phyloP scores from a whole-genome alignment of 2,329 filamentous ascomycete genomes.

The Lachnellula cervina region DNA sequence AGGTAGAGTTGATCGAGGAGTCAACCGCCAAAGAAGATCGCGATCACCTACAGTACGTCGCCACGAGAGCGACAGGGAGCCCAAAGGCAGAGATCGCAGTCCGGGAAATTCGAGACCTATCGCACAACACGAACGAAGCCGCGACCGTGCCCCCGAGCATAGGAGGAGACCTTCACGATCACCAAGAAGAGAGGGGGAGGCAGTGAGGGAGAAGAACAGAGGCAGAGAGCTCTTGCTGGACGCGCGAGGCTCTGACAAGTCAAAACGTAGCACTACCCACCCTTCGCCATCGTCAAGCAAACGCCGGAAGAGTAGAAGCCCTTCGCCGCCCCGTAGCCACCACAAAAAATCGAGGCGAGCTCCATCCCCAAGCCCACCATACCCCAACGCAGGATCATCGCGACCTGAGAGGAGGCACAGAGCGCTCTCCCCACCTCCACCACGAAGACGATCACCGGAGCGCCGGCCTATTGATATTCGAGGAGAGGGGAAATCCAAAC shows the following conservation, averaged over 20 bases:
- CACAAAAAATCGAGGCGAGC: constrained; percentile 30
- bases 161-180: constrained; percentile 29
- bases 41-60: constrained; percentile 33
- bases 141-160: constrained; percentile 22
- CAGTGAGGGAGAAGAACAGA: constrained; percentile 32
- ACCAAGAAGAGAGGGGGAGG: constrained; percentile 28
- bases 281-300: constrained; percentile 31
- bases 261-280: constrained; percentile 25
- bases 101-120: constrained; percentile 25
- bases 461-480: constrained; percentile 18
- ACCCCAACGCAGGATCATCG: constrained; percentile 20
- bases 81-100: constrained; percentile 29
- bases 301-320: constrained; percentile 32
- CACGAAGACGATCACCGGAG: constrained; percentile 27
- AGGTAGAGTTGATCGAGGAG: constrained; percentile 38
- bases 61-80: constrained; percentile 30
- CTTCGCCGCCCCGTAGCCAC: constrained; percentile 29
- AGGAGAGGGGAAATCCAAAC: constrained; percentile 22
- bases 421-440: constrained; percentile 23
- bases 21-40: constrained; percentile 32
- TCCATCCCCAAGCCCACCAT: constrained; percentile 28
- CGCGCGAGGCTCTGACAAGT: constrained; percentile 31
- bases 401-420: constrained; percentile 26
- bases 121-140: constrained; percentile 28
- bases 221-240: constrained; percentile 32